phyloP scores from a whole-genome alignment of 257 asterid species.

The Solanum chiquidenum region DNA sequence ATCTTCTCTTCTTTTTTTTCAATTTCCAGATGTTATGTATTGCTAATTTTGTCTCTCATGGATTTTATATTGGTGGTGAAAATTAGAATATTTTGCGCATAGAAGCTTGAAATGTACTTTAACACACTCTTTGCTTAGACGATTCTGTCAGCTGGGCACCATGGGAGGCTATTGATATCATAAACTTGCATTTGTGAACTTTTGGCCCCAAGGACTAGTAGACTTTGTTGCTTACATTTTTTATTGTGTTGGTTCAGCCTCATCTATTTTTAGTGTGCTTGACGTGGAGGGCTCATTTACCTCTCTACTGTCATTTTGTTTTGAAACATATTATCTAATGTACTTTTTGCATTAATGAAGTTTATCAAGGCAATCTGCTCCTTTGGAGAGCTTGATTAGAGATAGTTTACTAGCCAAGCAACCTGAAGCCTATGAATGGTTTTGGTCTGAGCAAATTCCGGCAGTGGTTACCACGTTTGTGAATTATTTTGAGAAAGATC shows the following conservation, averaged over 20 bases:
- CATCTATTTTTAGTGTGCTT: background rate
- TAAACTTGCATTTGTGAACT: background rate
- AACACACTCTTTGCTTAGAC: background rate
- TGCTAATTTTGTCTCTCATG: background rate
- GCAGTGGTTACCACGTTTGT: constrained; percentile 55
- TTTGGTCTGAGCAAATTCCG: constrained; percentile 85
- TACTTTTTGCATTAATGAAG: constrained; percentile 28
- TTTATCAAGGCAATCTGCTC: constrained; percentile 68
- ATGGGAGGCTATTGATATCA: background rate
- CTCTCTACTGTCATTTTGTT: constrained; percentile 2
- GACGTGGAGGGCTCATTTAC: background rate
- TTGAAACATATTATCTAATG: constrained; percentile 8
- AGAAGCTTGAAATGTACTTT: background rate
- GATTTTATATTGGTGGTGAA: background rate
- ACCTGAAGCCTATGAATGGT: constrained; percentile 76
- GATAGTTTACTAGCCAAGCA: constrained; percentile 66
- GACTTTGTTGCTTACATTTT: background rate
- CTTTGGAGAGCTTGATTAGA: constrained; percentile 68
- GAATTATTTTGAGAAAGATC: constrained; percentile 65
- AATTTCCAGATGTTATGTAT: background rate
- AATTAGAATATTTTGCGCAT: background rate
- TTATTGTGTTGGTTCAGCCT: background rate
- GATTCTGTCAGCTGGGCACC: background rate
- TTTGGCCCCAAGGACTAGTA: constrained; percentile 5
- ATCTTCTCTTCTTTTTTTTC: background rate